Base-by-base conservation (phyloP, 768 basidiomycete species). In the Russula olivacea region DNA sequence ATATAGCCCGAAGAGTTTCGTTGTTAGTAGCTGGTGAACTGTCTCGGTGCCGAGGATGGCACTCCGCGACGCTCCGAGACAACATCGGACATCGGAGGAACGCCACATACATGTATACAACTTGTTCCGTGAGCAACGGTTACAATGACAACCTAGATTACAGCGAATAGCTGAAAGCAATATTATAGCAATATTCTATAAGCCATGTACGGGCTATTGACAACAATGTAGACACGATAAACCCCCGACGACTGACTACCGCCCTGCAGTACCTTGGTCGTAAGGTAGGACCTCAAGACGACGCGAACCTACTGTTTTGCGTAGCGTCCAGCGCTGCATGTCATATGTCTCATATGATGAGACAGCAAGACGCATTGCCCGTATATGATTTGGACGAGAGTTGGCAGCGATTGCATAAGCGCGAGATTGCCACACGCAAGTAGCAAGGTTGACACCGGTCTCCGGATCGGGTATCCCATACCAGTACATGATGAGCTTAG, bases 351-450 rank as follows among this genome's bases (percentile, higher is more conserved):
- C 89, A 72, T 93, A 97, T 2, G 88, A 86, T 4, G 74, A 74
- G 10, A 81, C 83, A 0, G 96, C 89, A 5, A 96, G 82, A 64
- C 78, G 82, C 86, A 92, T 92, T 2, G 95, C 96, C 43, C 80
- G 80, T 59, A 88, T 80, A 69, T 98, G 96, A 61, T 88, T 80
- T 15, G 91, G 92, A 7, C 86, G 81, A 0, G 84, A 82, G 67
- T 85, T 92, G 0, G 94, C 94, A 4, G 84, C 85, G 30, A 86
- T 75, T 4, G 95, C 96, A 64, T 93, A 88, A 67, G 81, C 81
- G 7, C 94, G 85, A 47, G 89, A 91, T 75, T 89, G 87, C 95
- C 96, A 98, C 47, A 98, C 88, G 76, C 95, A 98, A 19, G 94
- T 97, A 9, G 95, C 93, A 58, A 97, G 83, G 73, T 98, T 98